Evolutionary conservation across 2,329 filamentous ascomycete species (phyloP).

Genomic region (Stenocarpella maydis): DNA sequence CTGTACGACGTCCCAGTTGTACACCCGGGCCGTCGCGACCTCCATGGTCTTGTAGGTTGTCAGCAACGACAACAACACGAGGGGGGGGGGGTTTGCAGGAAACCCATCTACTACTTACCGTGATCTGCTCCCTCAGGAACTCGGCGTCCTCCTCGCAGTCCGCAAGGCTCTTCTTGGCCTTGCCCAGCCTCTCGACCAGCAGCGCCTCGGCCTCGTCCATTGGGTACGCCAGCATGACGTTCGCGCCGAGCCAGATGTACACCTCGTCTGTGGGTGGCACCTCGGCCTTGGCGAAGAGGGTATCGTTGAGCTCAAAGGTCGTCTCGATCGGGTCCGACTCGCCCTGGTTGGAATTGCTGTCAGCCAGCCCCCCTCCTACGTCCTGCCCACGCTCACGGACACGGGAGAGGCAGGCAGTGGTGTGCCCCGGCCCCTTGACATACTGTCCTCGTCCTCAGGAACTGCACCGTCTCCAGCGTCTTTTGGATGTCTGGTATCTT

Average conservation of each 20-base stretch:
- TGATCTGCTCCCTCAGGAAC: constrained; percentile 95
- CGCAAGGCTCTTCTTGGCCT: constrained; percentile 80
- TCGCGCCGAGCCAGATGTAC: constrained; percentile 96
- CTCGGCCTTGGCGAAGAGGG: constrained; percentile 86
- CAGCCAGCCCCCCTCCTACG: neutral
- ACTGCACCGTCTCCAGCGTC: constrained; percentile 89
- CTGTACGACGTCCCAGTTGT: constrained; percentile 98
- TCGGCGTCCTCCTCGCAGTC: constrained; percentile 97
- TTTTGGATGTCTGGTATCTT: constrained; percentile 98
- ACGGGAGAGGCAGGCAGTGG: neutral
- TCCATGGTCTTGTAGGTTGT: constrained; percentile 77
- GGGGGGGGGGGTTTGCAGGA: too few relatives aligned
- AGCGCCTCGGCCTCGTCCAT: constrained; percentile 86
- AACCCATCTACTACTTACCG: constrained; percentile 72
- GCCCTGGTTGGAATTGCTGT: constrained; percentile 41
- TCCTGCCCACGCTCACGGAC: neutral
- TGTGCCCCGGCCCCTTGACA: constrained; percentile 33
- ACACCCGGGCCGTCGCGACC: constrained; percentile 94
- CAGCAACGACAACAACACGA: constrained; percentile 5
- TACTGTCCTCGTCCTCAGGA: constrained; percentile 80
- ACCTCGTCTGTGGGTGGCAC: constrained; percentile 88
- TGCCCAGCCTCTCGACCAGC: constrained; percentile 77
- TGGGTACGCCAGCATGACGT: constrained; percentile 96
- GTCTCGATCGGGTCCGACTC: constrained; percentile 80
- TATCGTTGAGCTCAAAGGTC: constrained; percentile 96